phyloP scores from a whole-genome alignment of 2,329 filamentous ascomycete species.

The Aureobasidium sp. region DNA sequence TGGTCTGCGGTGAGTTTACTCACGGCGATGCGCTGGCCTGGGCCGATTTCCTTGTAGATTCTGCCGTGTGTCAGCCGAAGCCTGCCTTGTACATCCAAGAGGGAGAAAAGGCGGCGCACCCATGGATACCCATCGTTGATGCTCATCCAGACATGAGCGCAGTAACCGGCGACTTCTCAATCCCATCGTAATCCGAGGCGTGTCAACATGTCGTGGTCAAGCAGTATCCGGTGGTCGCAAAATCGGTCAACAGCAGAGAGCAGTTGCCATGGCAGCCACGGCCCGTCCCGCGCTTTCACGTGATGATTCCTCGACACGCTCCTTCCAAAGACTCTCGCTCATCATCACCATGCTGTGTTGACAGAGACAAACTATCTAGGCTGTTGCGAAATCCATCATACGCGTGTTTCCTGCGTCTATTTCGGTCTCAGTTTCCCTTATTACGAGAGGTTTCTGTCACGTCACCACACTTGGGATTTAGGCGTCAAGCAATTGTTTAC shows the following conservation, averaged over 20 bases:
- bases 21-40: constrained; percentile 71
- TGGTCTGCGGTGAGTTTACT: constrained; percentile 75
- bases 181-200: not conserved
- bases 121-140: constrained; percentile 25
- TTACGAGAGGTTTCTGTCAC: not conserved
- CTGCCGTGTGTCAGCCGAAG: constrained; percentile 41
- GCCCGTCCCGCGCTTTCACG: not conserved
- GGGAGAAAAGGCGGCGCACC: constrained; percentile 14
- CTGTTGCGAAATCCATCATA: too few species aligned
- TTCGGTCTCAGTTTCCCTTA: too few species aligned
- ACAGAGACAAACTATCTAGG: too few species aligned
- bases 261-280: constrained; percentile 12
- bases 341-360: too few species aligned
- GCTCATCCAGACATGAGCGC: not conserved
- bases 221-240: not conserved
- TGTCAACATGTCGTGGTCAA: too few species aligned
- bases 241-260: not conserved
- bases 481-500: constrained; percentile 10
- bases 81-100: not conserved
- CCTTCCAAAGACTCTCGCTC: not conserved
- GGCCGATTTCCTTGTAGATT: constrained; percentile 83
- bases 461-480: not conserved
- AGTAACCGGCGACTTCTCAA: not conserved
- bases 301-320: not conserved
- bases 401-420: too few species aligned